A percentile compares a stretch with the other conserved stretches of the same genome.
These are phyloP conservation scores for Cadophora sp. DNA, from an alignment of 2,329 filamentous ascomycete species.

Conservation along the genomic window DNA sequence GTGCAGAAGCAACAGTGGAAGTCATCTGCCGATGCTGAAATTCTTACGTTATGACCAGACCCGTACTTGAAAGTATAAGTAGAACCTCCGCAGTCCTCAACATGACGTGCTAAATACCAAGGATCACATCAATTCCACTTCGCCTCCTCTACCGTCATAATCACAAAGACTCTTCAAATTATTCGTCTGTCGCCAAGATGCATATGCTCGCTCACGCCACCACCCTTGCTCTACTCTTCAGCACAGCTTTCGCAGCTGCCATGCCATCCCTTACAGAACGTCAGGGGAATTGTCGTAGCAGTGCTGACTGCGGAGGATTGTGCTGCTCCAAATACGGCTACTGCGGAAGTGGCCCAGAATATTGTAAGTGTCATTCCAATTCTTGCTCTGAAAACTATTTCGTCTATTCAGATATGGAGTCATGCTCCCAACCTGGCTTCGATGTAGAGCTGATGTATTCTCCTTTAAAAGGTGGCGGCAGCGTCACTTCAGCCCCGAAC, in stretches of 20 bases:
- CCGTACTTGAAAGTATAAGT: background rate
- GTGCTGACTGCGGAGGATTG: background rate
- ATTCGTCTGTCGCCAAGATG: background rate
- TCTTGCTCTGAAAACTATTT: no score
- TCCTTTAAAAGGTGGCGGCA: background rate
- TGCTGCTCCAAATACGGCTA: background rate
- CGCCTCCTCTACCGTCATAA: no score
- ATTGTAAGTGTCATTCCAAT: background rate
- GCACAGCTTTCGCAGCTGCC: slow-evolving; percentile 1
- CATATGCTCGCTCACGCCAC: background rate
- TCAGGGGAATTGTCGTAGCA: background rate
- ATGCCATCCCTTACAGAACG: background rate
- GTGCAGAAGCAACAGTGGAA: no score
- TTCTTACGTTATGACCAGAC: no score
- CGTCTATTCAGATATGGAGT: no score
- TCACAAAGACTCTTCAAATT: background rate
- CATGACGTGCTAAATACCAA: background rate
- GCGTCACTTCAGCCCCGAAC: no score
- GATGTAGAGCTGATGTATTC: background rate
- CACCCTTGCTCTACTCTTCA: background rate
- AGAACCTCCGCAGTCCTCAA: background rate
- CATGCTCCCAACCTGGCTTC: background rate
- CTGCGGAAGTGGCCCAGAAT: background rate
- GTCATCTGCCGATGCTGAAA: no score
- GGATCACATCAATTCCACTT: background rate